These are phyloP conservation scores for Henckelia pumila DNA, from an alignment of 257 asterid species.

Conservation along the genomic window DNA sequence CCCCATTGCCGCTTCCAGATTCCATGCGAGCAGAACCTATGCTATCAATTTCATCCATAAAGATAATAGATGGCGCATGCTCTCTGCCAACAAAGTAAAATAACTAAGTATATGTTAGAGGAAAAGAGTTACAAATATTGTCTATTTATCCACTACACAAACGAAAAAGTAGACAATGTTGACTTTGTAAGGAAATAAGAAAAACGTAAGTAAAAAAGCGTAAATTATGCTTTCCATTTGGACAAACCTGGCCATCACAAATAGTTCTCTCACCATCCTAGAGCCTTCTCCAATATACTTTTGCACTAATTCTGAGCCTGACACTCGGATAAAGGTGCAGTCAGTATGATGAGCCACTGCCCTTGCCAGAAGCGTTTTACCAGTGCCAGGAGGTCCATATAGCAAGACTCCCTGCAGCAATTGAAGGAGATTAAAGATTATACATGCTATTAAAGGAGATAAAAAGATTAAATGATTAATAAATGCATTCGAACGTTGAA, in stretches of 20 bases:
- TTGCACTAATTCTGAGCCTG: constrained; percentile 73
- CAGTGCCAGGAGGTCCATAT: constrained; percentile 79
- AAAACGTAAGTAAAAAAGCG: neutral
- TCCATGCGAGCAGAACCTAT: constrained; percentile 78
- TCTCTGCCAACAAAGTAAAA: constrained; percentile 40
- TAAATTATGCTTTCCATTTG: neutral
- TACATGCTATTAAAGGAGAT: constrained; percentile 8
- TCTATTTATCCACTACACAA: neutral
- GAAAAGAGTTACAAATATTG: neutral
- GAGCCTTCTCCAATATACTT: constrained; percentile 83
- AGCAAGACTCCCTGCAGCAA: constrained; percentile 60
- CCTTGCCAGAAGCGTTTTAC: constrained; percentile 70
- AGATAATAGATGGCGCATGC: constrained; percentile 74
- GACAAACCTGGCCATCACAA: constrained; percentile 75
- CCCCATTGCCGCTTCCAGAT: constrained; percentile 77
- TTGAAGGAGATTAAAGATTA: constrained; percentile 15
- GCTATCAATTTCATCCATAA: constrained; percentile 77
- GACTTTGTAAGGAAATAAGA: neutral
- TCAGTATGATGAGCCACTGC: constrained; percentile 80
- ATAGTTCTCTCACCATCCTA: constrained; percentile 75
- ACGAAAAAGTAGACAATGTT: neutral
- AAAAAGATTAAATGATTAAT: constrained; percentile 17
- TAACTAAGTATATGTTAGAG: neutral
- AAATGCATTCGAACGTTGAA: neutral
- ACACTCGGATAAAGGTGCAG: constrained; percentile 69